Base-by-base conservation (phyloP, 2,329 filamentous ascomycete species). In the Colletotrichum siamense region DNA sequence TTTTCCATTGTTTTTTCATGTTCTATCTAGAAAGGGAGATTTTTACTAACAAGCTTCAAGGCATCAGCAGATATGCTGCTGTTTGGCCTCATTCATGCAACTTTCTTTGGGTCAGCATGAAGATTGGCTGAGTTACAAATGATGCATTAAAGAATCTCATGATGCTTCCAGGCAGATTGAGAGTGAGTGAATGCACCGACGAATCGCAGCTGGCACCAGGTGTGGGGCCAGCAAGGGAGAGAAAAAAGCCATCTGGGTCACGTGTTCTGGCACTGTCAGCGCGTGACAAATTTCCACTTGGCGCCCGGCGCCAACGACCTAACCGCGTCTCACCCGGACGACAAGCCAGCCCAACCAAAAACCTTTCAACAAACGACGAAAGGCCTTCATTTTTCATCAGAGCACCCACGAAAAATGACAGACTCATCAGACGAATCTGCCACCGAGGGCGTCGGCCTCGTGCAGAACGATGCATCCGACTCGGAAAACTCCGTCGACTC, bases 391-490 rank as follows among this genome's bases (percentile, higher is more conserved):
- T 44, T 36, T 64, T 64, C 59, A 62, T 62, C 59, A 67, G 22
- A 68, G 44, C 44, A 36, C 3, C 28, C 16, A 63, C 8, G 22
- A 5, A 44, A 22, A 26, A 76, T 76, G 73, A 12, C 70, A 28
- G 73, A 76, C 13, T 76, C 73, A 26, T 76, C 73, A 22, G 73
- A 76, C 44, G 73, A 73, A 16, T 76, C 73, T 2, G 64, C 57
- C 24, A 16, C 59, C 13, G 73, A 76, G 22, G 73, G 73, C 22
- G 73, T 65, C 15, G 73, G 73, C 18, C 73, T 73, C 15, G 13
- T 76, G 63, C 73, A 76, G 22, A 76, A 76, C 30, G 73, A 76
- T 24, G 70, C 64, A 3, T 73, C 73, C 44, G 73, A 73, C 49
- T 69, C 64, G 10, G 73, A 73, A 26, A 57, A 32, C 16, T 59